A percentile compares a stretch with the other conserved stretches of the same genome.
Evolutionary conservation across 768 basidiomycete species (phyloP).

Genomic region (Saitozyma podzolica): DNA sequence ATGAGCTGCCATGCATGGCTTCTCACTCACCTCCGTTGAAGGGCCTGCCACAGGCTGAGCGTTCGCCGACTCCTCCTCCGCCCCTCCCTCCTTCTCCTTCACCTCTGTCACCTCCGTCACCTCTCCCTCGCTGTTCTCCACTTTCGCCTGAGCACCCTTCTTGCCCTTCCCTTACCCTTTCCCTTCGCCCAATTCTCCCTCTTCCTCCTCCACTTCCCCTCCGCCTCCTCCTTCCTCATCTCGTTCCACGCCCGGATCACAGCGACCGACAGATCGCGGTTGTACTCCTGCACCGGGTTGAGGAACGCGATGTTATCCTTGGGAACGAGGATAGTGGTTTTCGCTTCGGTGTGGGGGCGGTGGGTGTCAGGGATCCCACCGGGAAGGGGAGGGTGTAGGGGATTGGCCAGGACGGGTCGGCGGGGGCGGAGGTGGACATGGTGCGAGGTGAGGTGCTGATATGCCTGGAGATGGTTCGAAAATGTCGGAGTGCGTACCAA

Average conservation of each 20-base stretch:
- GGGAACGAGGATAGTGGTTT: slow-evolving; percentile 66
- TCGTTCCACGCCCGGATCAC: slow-evolving; percentile 89
- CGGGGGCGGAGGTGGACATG: neutral
- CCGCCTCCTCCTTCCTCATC: slow-evolving; percentile 51
- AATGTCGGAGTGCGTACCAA: too few relatives aligned
- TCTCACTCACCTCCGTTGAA: slow-evolving; percentile 27
- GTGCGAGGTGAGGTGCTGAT: neutral
- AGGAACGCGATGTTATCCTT: slow-evolving; percentile 79
- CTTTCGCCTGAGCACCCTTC: slow-evolving; percentile 10
- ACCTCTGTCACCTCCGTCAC: neutral
- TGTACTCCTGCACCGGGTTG: slow-evolving; percentile 98
- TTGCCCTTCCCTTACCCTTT: slow-evolving; percentile 11
- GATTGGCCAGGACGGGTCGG: neutral
- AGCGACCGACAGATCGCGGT: slow-evolving; percentile 87
- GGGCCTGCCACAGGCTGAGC: slow-evolving; percentile 29
- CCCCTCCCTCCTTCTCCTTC: neutral
- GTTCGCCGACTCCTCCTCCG: neutral
- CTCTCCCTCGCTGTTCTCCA: slow-evolving; percentile 1
- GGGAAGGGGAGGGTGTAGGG: slow-evolving; percentile 35
- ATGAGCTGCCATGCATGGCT: neutral
- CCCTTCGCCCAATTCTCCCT: slow-evolving; percentile 3
- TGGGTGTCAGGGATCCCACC: slow-evolving; percentile 42
- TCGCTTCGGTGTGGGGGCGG: slow-evolving; percentile 48
- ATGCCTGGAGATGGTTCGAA: neutral
- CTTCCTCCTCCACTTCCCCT: slow-evolving; percentile 26